Evolutionary conservation across 2,329 filamentous ascomycete genomes (phyloP).

Genomic region (Claviceps sp.): DNA sequence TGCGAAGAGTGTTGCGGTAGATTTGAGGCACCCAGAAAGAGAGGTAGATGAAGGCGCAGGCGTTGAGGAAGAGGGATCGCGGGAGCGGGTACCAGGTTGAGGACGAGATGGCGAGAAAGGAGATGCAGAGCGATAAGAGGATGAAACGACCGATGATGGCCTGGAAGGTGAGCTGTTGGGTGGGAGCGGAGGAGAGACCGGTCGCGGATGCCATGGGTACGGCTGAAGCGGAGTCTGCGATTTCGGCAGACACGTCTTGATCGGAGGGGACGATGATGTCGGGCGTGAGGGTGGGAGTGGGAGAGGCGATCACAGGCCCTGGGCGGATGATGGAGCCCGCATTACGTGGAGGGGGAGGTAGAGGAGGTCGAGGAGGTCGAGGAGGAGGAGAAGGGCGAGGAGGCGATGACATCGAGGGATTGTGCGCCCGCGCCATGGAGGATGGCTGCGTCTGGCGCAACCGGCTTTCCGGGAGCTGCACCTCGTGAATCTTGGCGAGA

Average conservation of each 20-base stretch:
- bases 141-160: conserved; percentile 44
- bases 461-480: conserved; percentile 42
- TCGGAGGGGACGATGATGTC: conserved; percentile 50
- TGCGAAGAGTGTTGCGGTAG: conserved; percentile 75
- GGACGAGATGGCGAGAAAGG: conserved; percentile 46
- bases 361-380: conserved; percentile 7
- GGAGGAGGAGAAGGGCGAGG: neutral
- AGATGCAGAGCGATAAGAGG: conserved; percentile 38
- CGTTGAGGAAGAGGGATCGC: conserved; percentile 45
- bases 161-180: conserved; percentile 29
- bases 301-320: conserved; percentile 25
- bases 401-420: neutral
- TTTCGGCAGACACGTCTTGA: conserved; percentile 49
- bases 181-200: conserved; percentile 10
- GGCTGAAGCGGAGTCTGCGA: conserved; percentile 29
- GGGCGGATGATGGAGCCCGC: conserved; percentile 19
- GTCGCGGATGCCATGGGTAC: conserved; percentile 14
- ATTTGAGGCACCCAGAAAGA: conserved; percentile 93
- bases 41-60: conserved; percentile 60
- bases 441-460: conserved; percentile 26
- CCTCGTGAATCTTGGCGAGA: conserved; percentile 44
- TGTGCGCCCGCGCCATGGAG: neutral
- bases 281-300: conserved; percentile 35
- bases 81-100: conserved; percentile 44
- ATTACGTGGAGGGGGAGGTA: conserved; percentile 9